phyloP scores from a whole-genome alignment of 1,284 basidiomycete genomes.

The Grifola frondosa region DNA sequence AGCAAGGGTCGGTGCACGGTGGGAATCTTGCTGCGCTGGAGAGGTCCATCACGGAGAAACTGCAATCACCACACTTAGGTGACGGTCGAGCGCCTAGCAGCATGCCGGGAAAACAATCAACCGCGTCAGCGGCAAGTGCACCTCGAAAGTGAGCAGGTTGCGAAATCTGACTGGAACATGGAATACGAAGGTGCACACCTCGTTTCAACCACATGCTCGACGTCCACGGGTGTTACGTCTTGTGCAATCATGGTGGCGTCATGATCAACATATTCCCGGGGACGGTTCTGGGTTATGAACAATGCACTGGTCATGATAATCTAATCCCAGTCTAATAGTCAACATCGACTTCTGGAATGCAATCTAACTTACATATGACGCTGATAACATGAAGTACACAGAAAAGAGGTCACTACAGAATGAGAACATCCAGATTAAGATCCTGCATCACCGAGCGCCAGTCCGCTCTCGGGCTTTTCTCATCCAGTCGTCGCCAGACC shows the following conservation, averaged over 20 bases:
- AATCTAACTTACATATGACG: slow-evolving; percentile 19
- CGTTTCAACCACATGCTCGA: slow-evolving; percentile 11
- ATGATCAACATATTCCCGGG: neutral
- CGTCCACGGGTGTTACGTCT: slow-evolving; percentile 13
- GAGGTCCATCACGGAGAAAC: neutral
- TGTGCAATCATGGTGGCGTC: neutral
- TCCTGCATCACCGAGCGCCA: slow-evolving; percentile 44
- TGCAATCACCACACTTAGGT: slow-evolving; percentile 8
- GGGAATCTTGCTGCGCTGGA: slow-evolving; percentile 5
- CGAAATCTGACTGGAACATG: slow-evolving; percentile 5
- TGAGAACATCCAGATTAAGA: slow-evolving; percentile 32
- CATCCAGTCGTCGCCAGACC: slow-evolving; percentile 42
- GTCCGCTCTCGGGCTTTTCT: slow-evolving; percentile 34
- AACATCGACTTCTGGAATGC: slow-evolving; percentile 6
- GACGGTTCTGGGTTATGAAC: neutral
- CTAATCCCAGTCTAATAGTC: slow-evolving; percentile 15
- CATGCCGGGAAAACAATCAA: slow-evolving; percentile 7
- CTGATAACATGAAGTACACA: slow-evolving; percentile 8
- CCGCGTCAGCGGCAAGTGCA: slow-evolving; percentile 5
- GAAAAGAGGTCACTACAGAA: slow-evolving; percentile 25
- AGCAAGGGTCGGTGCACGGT: slow-evolving; percentile 12
- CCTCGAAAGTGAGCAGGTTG: slow-evolving; percentile 6
- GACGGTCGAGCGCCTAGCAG: slow-evolving; percentile 5
- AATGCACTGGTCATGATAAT: slow-evolving; percentile 2
- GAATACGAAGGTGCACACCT: too few species aligned